Base-by-base conservation (phyloP, 257 asterid species). In the Nicotiana tomentosiformis region DNA sequence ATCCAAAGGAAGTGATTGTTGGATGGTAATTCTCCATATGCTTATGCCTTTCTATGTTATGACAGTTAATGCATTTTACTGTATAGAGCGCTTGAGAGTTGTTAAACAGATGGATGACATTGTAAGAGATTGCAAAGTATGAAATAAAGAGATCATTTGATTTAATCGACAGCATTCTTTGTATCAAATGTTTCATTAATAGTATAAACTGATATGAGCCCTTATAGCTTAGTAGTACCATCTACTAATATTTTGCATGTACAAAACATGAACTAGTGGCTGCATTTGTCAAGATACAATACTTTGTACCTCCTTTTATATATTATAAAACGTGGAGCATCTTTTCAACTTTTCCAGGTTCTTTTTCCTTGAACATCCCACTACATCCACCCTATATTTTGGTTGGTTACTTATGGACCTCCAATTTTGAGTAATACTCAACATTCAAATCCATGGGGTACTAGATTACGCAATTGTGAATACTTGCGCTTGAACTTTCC, bases 1-100 rank as follows among this genome's bases (percentile, higher is more conserved):
- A 96, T 76, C 96, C 98, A 4, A 94, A 95, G 93, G 99, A 94
- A 90, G 93, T 89, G 82, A 91, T 96, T 81, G 98, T 96, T 87
- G 99, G 98, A 89, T 96, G 98, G 99, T 96, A 91, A 87, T 79
- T 1, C 53, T 55, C 81, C 12, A 17, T 37, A 7, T 10, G 29
- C 32, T 49, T 61, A 35, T 6, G 33, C 51, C 58, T 33, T 55
- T 16, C 23, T 70, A 70, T 20, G 23, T 43, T 70, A 11, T 43
- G 37, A 2, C 51, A 3, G 51, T 11, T 43, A 43, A 43, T 56
- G 61, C 61, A 53, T 15, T 55, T 5, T 16, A 16, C 20, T 4
- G 20, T 56, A 56, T 55, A 15, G 60, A 55, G 20, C 0, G 20
- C 60, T 5, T 55, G 8, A 1, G 60, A 55, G 18, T 1, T 55